Evolutionary conservation across 495 filamentous ascomycete genomes (phyloP).

Genomic region (Cetradonia linearis): DNA sequence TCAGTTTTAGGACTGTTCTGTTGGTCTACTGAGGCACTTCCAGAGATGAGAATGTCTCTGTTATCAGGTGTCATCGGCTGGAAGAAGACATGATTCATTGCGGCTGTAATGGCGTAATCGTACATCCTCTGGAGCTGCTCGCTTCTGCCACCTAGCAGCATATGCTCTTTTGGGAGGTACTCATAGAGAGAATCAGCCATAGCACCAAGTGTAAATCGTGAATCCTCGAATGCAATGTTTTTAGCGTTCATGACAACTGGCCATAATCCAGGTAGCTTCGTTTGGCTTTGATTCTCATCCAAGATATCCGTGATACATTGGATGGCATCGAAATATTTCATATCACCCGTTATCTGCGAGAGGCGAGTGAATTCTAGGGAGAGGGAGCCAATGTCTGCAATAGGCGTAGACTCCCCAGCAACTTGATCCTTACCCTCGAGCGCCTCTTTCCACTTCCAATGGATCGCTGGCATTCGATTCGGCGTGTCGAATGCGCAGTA

Average conservation of each 20-base stretch:
- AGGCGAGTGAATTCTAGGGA: constrained; percentile 89
- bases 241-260: constrained; percentile 64
- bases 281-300: constrained; percentile 58
- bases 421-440: constrained; percentile 31
- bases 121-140: constrained; percentile 78
- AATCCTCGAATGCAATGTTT: constrained; percentile 34
- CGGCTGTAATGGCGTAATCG: constrained; percentile 52
- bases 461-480: constrained; percentile 76
- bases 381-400: constrained; percentile 82
- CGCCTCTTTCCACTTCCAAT: constrained; percentile 40
- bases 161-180: constrained; percentile 80
- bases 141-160: constrained; percentile 67
- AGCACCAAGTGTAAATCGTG: constrained; percentile 69
- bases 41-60: constrained; percentile 66
- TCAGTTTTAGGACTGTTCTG: constrained; percentile 14
- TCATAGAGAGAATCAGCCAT: constrained; percentile 91
- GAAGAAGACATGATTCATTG: constrained; percentile 72
- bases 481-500: constrained; percentile 92
- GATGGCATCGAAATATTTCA: constrained; percentile 87
- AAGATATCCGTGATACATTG: constrained; percentile 77
- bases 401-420: constrained; percentile 35
- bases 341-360: constrained; percentile 74
- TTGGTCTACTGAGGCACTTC: constrained; percentile 35
- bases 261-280: constrained; percentile 72
- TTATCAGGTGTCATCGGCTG: constrained; percentile 67